Conservation (phyloP, 768 basidiomycete species). For the Hericium coralloides region DNA sequence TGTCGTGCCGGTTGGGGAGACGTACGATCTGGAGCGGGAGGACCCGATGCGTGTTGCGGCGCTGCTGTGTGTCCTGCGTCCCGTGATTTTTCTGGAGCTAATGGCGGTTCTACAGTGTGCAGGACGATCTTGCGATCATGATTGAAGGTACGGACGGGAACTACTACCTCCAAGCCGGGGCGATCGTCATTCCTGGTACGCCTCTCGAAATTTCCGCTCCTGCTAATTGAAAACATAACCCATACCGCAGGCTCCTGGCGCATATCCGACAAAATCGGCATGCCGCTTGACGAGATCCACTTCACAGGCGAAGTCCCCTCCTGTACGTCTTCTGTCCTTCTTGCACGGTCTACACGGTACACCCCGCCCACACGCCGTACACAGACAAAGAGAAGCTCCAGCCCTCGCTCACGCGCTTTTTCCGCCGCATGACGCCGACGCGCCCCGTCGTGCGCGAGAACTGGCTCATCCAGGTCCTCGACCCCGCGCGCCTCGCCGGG, state of each 20-base stretch:
- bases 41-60: constrained; percentile 55
- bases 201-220: background rate
- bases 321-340: constrained; percentile 34
- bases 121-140: constrained; percentile 17
- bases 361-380: constrained; percentile 8
- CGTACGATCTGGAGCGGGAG: constrained; percentile 43
- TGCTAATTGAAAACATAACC: background rate
- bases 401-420: constrained; percentile 58
- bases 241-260: constrained; percentile 57
- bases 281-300: constrained; percentile 67
- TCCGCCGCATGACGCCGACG: constrained; percentile 54
- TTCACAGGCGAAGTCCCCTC: constrained; percentile 60
- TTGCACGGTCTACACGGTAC: background rate
- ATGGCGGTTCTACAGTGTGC: constrained; percentile 12
- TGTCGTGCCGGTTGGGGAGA: constrained; percentile 38
- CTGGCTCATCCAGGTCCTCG: constrained; percentile 40
- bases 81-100: constrained; percentile 7
- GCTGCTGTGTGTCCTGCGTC: constrained; percentile 40
- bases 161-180: constrained; percentile 71
- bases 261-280: constrained; percentile 66
- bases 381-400: constrained; percentile 55
- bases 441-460: constrained; percentile 69
- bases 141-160: constrained; percentile 50
- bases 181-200: constrained; percentile 54
- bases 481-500: constrained; percentile 15